phyloP scores from a whole-genome alignment of 495 filamentous ascomycete genomes.

The Bathelium albidoporum region DNA sequence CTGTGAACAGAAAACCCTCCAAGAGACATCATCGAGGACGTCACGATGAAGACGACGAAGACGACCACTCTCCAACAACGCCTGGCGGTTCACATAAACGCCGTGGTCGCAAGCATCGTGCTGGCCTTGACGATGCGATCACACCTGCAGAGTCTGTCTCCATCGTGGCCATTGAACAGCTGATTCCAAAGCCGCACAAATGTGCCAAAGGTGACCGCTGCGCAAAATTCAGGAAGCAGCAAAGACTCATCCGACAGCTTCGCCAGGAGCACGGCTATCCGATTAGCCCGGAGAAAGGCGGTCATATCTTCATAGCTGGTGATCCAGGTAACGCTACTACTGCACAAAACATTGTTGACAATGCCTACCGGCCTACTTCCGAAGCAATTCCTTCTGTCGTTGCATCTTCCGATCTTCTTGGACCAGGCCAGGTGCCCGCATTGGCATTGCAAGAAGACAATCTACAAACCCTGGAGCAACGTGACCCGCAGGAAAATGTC shows the following conservation, averaged over 20 bases:
- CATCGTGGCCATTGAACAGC: slow-evolving; percentile 84
- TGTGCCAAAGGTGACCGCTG: slow-evolving; percentile 90
- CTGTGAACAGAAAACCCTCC: slow-evolving; percentile 6
- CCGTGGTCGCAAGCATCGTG: slow-evolving; percentile 37
- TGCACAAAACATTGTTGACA: slow-evolving; percentile 41
- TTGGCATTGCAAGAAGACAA: slow-evolving; percentile 60
- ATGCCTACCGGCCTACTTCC: slow-evolving; percentile 43
- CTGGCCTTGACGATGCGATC: slow-evolving; percentile 48
- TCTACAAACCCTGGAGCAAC: slow-evolving; percentile 52
- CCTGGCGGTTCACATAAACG: slow-evolving; percentile 35
- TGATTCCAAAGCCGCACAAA: slow-evolving; percentile 70
- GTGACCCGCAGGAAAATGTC: slow-evolving; percentile 86
- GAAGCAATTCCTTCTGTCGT: slow-evolving; percentile 66
- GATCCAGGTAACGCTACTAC: slow-evolving; percentile 60
- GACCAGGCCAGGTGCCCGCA: slow-evolving; percentile 48
- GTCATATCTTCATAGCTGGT: slow-evolving; percentile 56
- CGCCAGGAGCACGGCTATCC: slow-evolving; percentile 55
- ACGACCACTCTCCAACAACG: slow-evolving; percentile 27
- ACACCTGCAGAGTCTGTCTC: slow-evolving; percentile 73
- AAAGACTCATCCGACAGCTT: slow-evolving; percentile 56
- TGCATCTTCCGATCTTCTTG: slow-evolving; percentile 83
- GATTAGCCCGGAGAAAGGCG: slow-evolving; percentile 41
- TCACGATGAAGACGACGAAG: slow-evolving; percentile 18
- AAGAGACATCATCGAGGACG: neutral
- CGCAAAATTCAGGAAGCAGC: slow-evolving; percentile 63